phyloP scores from a whole-genome alignment of 306 rosid genomes.

The Sesbania bispinosa region DNA sequence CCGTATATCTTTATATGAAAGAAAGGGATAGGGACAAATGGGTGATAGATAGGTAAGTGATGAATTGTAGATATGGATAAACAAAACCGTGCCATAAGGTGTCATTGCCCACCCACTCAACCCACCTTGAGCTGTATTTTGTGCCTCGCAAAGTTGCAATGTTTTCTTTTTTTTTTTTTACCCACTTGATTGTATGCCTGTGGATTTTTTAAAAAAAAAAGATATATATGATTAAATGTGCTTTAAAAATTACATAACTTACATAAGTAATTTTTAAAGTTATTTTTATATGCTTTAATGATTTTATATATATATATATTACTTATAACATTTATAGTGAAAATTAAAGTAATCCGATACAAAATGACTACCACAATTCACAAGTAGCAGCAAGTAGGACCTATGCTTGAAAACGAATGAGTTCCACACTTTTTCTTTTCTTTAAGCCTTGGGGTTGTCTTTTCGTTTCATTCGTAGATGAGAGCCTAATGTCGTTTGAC shows the following conservation, averaged over 20 bases:
- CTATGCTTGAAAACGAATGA: slow-evolving; percentile 1
- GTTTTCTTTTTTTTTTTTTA: neutral
- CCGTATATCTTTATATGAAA: neutral
- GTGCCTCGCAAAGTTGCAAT: neutral
- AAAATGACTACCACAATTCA: neutral
- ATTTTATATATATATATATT: neutral
- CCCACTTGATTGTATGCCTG: neutral
- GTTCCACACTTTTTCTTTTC: neutral
- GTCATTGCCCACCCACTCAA: slow-evolving; percentile 5
- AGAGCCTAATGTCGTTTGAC: neutral
- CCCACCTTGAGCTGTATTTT: neutral
- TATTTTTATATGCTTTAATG: neutral
- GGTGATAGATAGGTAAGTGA: neutral
- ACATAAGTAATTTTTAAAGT: neutral
- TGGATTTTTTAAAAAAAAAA: neutral
- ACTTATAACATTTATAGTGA: too few relatives aligned
- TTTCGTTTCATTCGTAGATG: neutral
- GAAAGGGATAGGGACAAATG: slow-evolving; percentile 13
- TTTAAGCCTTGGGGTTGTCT: neutral
- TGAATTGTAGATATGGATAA: neutral
- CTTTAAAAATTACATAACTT: neutral
- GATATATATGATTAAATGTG: neutral
- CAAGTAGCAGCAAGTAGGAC: neutral
- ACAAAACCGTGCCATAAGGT: slow-evolving; percentile 18
- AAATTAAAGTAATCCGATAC: neutral